Conservation (phyloP, 352 stramenopile genomes). For the Phytophthora ramorum region DNA sequence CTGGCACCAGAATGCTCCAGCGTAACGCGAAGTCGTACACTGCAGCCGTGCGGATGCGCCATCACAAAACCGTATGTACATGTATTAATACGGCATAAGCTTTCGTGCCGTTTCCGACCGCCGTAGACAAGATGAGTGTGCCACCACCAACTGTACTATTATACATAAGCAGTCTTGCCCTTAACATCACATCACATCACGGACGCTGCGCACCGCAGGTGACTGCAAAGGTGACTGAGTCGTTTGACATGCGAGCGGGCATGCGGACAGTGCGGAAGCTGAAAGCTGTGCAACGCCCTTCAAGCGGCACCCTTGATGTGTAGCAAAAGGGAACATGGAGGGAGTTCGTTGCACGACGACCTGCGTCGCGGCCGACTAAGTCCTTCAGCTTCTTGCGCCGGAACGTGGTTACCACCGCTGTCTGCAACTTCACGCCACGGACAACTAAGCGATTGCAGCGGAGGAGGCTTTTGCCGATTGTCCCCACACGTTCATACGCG, state of each 20-base stretch:
- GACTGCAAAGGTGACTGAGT: not conserved
- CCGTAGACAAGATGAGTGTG: not conserved
- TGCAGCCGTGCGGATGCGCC: constrained; percentile 3
- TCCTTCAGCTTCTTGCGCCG: constrained; percentile 11
- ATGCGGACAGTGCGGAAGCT: not conserved
- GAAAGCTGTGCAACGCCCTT: not conserved
- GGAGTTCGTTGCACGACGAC: constrained; percentile 4
- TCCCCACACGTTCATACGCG: too few relatives aligned
- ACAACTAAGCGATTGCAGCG: not conserved
- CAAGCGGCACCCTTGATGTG: constrained; percentile 2
- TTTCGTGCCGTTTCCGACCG: not conserved
- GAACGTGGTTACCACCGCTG: not conserved
- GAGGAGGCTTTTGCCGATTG: too few relatives aligned
- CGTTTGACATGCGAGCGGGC: not conserved
- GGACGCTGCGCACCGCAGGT: too few relatives aligned
- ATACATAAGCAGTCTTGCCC: too few relatives aligned
- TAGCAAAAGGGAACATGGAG: not conserved
- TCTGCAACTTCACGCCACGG: not conserved
- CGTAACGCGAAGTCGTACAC: not conserved
- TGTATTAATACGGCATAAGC: too few relatives aligned
- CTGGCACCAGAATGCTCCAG: constrained; percentile 18
- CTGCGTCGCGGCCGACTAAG: not conserved
- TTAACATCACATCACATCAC: too few relatives aligned
- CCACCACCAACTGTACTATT: not conserved
- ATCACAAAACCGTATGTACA: constrained; percentile 18